These are phyloP conservation scores for Aspergillus affinis DNA, from an alignment of 495 filamentous ascomycete species.

Conservation along the genomic window DNA sequence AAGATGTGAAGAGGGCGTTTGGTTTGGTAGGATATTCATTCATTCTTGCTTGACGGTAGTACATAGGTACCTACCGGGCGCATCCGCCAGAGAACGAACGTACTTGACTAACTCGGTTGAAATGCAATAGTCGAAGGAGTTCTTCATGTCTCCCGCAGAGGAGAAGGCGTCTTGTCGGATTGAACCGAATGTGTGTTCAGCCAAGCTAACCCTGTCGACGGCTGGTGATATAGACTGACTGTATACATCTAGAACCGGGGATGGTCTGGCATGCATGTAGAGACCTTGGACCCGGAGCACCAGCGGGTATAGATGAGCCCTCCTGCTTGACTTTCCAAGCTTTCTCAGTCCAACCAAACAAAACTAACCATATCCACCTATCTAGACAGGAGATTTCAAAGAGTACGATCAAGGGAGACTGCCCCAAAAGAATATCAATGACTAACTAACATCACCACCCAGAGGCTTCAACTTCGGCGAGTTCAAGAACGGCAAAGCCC, in stretches of 20 bases:
- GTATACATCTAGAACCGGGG: constrained; percentile 65
- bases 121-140: constrained; percentile 61
- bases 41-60: constrained; percentile 1
- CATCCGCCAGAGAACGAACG: no score
- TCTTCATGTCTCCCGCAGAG: constrained; percentile 69
- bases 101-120: constrained; percentile 8
- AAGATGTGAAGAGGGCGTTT: constrained; percentile 73
- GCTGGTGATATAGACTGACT: neutral
- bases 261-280: constrained; percentile 85
- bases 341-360: no score
- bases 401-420: constrained; percentile 54
- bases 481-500: constrained; percentile 67
- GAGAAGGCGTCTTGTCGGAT: constrained; percentile 77
- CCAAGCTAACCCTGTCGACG: neutral
- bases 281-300: constrained; percentile 80
- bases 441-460: constrained; percentile 9
- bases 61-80: no score
- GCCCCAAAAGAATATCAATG: constrained; percentile 3
- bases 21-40: constrained; percentile 54
- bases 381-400: constrained; percentile 85
- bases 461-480: constrained; percentile 85
- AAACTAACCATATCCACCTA: constrained; percentile 12
- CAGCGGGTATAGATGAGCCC: constrained; percentile 60
- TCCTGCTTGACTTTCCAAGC: neutral
- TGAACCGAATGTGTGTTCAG: constrained; percentile 54